Evolutionary conservation across 257 asterid species (phyloP), one percentile per base, ranked within the genome.

Genomic region (Primulina huaijiensis): DNA sequence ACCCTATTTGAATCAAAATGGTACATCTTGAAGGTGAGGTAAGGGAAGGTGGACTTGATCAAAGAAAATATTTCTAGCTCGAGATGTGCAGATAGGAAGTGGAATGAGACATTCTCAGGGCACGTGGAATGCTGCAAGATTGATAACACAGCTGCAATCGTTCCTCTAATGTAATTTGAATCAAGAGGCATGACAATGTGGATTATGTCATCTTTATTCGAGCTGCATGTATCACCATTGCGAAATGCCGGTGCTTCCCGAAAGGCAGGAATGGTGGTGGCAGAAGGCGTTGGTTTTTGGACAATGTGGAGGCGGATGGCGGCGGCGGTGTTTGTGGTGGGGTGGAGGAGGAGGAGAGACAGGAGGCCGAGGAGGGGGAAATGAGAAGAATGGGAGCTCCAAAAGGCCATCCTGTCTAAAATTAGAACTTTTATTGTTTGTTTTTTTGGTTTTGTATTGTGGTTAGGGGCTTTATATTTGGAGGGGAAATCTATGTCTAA

Each of bases 181-280:
- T 90, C 97, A 5, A 90, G 84, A 7, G 97, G 97, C 97, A 89
- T 90, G 27, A 80, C 92, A 9, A 87, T 68, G 68, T 89, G 96
- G 62, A 89, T 88, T 14, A 16, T 43, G 72, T 79, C 72, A 2
- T 64, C 34, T 0, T 63, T 56, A 2, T 33, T 25, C 0, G 85
- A 62, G 52, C 63, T 70, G 75, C 97, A 89, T n/a, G 81, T 30
- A 25, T 75, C 65, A 31, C 93, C 91, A 29, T 92, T 92, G 65
- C 85, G 86, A 67, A 92, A 92, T 6, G 95, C 92, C 0, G 97
- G 95, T 23, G 97, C 95, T 64, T 92, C 96, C 0, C 86, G 79
- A 59, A 92, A 92, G 11, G 86, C 17, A 0, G 87, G 85, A 65
- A 74, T 58, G 71, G 43, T 8, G 30, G 76, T 2, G 11, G 71